A percentile compares a stretch with the other conserved stretches of the same genome.
These are phyloP conservation scores for Heritiera littoralis DNA, from an alignment of 345 rosid species.

Conservation along the genomic window DNA sequence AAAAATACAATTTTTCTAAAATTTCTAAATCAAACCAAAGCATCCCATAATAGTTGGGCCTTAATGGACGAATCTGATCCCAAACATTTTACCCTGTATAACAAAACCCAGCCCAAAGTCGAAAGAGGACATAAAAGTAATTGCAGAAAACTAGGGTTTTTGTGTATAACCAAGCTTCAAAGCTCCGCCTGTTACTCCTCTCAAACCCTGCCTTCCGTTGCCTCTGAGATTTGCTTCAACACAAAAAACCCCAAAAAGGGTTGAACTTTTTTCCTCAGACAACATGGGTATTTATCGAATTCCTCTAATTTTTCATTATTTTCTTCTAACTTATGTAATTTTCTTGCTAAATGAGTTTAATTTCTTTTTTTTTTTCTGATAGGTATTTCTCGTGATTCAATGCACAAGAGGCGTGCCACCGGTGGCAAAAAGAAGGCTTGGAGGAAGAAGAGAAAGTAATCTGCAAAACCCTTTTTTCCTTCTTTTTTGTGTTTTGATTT, in stretches of 20 bases:
- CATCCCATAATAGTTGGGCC: background rate
- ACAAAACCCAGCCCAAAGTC: background rate
- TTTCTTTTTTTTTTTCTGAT: background rate
- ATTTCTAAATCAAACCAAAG: background rate
- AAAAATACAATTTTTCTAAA: too few relatives aligned
- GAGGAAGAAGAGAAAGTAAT: conserved; percentile 92
- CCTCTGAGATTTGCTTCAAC: conserved; percentile 9
- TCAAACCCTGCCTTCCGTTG: conserved; percentile 13
- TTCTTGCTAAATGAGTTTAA: background rate
- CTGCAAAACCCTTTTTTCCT: background rate
- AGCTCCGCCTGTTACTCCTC: background rate
- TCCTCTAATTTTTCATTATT: background rate
- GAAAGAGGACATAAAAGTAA: conserved; percentile 25
- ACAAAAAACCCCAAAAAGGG: background rate
- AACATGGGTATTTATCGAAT: conserved; percentile 41
- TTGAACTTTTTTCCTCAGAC: conserved; percentile 16
- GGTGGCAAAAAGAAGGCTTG: conserved; percentile 92
- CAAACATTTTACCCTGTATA: background rate
- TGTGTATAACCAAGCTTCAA: background rate
- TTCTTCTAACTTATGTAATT: background rate
- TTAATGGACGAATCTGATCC: background rate
- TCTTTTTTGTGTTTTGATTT: background rate
- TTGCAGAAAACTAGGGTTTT: conserved; percentile 39
- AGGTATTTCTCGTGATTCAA: conserved; percentile 90
- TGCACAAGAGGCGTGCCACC: conserved; percentile 95